Evolutionary conservation across 169 alveolate species (phyloP).

Genomic region (Babesia bovis): DNA sequence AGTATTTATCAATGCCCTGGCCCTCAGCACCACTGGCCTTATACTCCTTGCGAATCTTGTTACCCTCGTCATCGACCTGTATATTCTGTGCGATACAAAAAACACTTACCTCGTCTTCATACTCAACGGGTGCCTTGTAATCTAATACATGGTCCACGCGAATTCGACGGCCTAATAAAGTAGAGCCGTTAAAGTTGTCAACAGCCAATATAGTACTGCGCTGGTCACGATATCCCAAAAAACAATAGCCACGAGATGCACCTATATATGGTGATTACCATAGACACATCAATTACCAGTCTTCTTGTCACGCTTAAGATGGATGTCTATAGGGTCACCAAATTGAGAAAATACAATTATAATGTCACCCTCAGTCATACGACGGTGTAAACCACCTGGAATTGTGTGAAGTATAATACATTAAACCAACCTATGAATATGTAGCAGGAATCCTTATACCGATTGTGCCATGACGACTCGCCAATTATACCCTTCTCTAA

Average conservation of each 20-base stretch:
- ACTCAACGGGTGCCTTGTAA: constrained; percentile 80
- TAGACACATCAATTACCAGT: constrained; percentile 82
- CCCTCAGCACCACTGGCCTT: constrained; percentile 87
- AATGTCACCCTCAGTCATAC: constrained; percentile 98
- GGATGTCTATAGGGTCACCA: constrained; percentile 96
- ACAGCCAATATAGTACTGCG: constrained; percentile 98
- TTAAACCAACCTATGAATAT: constrained; percentile 67
- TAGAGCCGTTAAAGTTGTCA: constrained; percentile 94
- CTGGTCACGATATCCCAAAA: constrained; percentile 96
- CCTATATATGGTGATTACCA: constrained; percentile 36
- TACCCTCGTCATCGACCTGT: constrained; percentile 62
- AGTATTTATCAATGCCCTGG: constrained; percentile 76
- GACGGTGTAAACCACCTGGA: constrained; percentile 85
- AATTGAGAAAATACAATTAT: constrained; percentile 95
- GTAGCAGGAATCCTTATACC: constrained; percentile 76
- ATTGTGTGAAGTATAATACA: background rate
- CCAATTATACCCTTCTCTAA: constrained; percentile 71
- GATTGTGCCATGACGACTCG: constrained; percentile 82
- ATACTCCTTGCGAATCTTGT: constrained; percentile 69
- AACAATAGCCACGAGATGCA: constrained; percentile 92
- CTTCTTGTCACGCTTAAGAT: constrained; percentile 91
- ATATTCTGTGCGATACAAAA: background rate
- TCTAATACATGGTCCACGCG: constrained; percentile 95
- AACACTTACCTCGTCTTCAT: constrained; percentile 45
- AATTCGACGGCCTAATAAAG: constrained; percentile 85